Percentiles rank a stretch among this genome's conserved stretches.
Conservation (phyloP, 306 rosid genomes). For the Gleditsia sinensis region DNA sequence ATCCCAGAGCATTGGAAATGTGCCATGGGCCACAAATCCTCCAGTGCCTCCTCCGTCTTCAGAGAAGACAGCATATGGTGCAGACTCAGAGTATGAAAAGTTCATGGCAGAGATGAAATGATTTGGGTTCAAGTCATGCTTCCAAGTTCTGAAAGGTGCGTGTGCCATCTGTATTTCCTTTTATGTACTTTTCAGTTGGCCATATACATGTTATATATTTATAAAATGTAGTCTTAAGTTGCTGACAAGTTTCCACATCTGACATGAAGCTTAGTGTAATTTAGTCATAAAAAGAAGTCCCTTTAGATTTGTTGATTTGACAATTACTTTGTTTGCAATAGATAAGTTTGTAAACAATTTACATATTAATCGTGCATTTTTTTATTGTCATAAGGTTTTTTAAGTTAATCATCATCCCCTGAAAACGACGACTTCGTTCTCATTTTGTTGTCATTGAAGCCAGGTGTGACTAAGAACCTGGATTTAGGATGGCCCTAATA, state of each 20-base stretch:
- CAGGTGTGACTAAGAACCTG: slow-evolving; percentile 1
- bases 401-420: slow-evolving; percentile 17
- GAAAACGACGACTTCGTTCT: not conserved
- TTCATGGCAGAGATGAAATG: slow-evolving; percentile 99
- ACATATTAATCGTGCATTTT: not conserved
- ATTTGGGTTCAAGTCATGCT: slow-evolving; percentile 32
- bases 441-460: slow-evolving; percentile 6
- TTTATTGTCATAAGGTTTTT: not conserved
- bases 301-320: slow-evolving; percentile 10
- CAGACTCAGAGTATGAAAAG: slow-evolving; percentile 93
- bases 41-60: slow-evolving; percentile 63
- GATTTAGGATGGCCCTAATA: not conserved
- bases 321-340: slow-evolving; percentile 3
- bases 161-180: not conserved
- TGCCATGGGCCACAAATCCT: slow-evolving; percentile 79
- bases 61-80: slow-evolving; percentile 63
- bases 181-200: slow-evolving; percentile 12
- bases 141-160: slow-evolving; percentile 51
- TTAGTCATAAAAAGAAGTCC: not conserved
- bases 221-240: not conserved
- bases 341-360: not conserved
- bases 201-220: not conserved
- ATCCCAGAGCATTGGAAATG: slow-evolving; percentile 60
- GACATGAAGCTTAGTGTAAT: not conserved
- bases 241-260: slow-evolving; percentile 26